Evolutionary conservation across 306 rosid species (phyloP), one percentile per base, ranked within the genome.

Genomic region (Vigna radiata): DNA sequence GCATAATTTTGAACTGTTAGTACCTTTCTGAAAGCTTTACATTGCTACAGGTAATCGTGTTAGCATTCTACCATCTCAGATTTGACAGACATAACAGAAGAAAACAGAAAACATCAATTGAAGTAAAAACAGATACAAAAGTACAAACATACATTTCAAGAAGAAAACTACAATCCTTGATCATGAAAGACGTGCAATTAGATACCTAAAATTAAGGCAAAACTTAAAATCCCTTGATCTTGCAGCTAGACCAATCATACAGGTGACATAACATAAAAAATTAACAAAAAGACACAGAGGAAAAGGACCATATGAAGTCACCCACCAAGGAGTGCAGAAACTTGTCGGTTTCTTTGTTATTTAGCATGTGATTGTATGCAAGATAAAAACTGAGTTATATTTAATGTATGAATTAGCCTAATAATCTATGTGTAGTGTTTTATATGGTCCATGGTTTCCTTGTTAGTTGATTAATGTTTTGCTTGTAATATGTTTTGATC

Each of bases 291-390:
- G 10, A 11, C 53, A 13, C 52, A 54, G 15, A 56, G 31, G 55
- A 55, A 56, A 73, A 73, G 68, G 77, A 59, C 18, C 58, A 59
- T 15, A 56, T 15, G 58, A 56, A 58, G 36, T 39, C n/a, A 41
- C 70, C 48, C 16, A 58, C 21, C 52, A 61, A 73, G 29, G 17
- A 58, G 29, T 36, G 33, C 64, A 6, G 66, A 55, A 39, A 33
- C 77, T 37, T 1, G 31, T 31, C 15, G 21, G 11, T 60, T 19
- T 27, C 8, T 59, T n/a, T 59, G 58, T 36, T 36, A 46, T 19
- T 19, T 55, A 55, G 0, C 7, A 5, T 55, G 33, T 55, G 33
- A 55, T 55, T 4, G 17, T 54, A 8, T n/a, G 5, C 21, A 62
- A 33, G 33, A 17, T 43, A 15, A 29, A 37, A 23, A 64, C 23